Percentiles rank a stretch among this genome's conserved stretches.
Evolutionary conservation across 805 yeast species (phyloP).

Genomic region (Candida arabinofermentans): DNA sequence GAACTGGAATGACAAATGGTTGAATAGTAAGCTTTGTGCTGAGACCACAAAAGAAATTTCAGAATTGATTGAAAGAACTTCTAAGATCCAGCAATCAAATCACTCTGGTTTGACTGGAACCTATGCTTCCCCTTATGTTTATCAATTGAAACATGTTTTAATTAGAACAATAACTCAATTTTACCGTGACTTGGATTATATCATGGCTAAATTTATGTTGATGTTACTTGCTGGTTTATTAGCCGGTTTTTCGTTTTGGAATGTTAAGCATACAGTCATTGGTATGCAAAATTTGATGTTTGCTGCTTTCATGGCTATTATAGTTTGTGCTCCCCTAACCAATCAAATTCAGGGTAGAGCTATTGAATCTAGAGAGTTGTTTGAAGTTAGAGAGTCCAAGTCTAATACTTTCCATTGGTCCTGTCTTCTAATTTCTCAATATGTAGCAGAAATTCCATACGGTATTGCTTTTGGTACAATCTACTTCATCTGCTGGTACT

Average conservation of each 20-base stretch:
- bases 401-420: constrained; percentile 77
- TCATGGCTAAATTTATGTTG: constrained; percentile 43
- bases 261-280: constrained; percentile 44
- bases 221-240: constrained; percentile 39
- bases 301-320: constrained; percentile 49
- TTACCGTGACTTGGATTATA: constrained; percentile 47
- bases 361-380: constrained; percentile 54
- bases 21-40: constrained; percentile 15
- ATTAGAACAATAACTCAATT: constrained; percentile 37
- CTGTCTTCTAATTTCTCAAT: constrained; percentile 49
- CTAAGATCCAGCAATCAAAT: constrained; percentile 6
- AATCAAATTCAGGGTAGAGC: constrained; percentile 65
- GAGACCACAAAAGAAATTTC: constrained; percentile 29
- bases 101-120: constrained; percentile 15
- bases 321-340: constrained; percentile 53
- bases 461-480: constrained; percentile 45
- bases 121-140: constrained; percentile 45
- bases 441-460: constrained; percentile 59
- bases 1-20: constrained; percentile 68
- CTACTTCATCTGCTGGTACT: constrained; percentile 38
- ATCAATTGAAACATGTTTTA: constrained; percentile 34
- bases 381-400: constrained; percentile 65
- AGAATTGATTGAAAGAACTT: constrained; percentile 20
- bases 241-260: constrained; percentile 58
- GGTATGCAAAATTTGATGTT: constrained; percentile 61